These are phyloP conservation scores for Thelephora ganbajun DNA, from an alignment of 768 basidiomycete genomes.

Conservation along the genomic window DNA sequence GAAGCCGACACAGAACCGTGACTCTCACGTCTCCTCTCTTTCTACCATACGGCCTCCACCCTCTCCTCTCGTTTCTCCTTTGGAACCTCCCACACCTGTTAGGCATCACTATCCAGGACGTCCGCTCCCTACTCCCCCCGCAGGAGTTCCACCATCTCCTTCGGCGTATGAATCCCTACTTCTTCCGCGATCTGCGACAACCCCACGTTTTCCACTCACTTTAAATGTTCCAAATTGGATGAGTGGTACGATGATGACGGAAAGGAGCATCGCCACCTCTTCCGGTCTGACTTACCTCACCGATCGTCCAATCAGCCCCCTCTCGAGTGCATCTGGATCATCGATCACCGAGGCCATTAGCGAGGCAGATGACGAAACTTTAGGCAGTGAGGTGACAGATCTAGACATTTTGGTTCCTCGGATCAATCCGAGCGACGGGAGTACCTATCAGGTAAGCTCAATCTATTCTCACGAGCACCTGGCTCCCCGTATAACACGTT, in stretches of 20 bases:
- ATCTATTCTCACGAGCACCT: conserved; percentile 7
- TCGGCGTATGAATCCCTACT: no score
- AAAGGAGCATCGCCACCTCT: no score
- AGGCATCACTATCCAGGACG: conserved; percentile 38
- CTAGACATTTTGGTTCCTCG: conserved; percentile 48
- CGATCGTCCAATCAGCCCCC: no score
- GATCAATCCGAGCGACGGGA: conserved; percentile 33
- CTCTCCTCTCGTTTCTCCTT: conserved; percentile 3
- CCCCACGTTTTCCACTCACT: neutral
- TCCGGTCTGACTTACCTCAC: no score
- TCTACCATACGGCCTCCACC: neutral
- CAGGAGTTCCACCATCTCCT: neutral
- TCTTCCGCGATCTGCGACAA: conserved; percentile 3
- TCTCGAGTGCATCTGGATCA: no score
- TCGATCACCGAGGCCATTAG: neutral
- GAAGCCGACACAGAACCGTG: neutral
- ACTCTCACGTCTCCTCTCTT: conserved; percentile 1
- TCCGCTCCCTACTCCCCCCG: conserved; percentile 37
- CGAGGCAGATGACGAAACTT: conserved; percentile 17
- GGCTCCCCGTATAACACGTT: conserved; percentile 4
- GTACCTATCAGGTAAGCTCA: conserved; percentile 51
- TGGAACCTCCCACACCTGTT: conserved; percentile 9
- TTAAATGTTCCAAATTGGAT: no score
- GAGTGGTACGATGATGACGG: no score
- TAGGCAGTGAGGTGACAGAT: conserved; percentile 27